These are phyloP conservation scores for Gigaspora rosea DNA, from an alignment of 192 early-diverging fungal species.

Conservation along the genomic window DNA sequence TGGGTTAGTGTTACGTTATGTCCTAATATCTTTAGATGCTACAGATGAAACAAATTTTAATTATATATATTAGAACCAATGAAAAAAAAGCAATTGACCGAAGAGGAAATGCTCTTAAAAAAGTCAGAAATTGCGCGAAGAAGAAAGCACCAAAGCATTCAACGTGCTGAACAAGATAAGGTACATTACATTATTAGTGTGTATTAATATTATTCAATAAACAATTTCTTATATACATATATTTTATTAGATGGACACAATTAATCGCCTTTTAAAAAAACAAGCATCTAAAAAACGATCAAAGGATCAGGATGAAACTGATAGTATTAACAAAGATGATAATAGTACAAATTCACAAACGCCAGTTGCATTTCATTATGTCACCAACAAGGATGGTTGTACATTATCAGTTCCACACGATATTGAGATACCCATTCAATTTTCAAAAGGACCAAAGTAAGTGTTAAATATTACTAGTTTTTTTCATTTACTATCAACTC, in stretches of 20 bases:
- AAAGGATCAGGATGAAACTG: slow-evolving; percentile 60
- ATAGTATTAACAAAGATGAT: slow-evolving; percentile 43
- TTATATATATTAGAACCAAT: slow-evolving; percentile 50
- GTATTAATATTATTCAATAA: neutral
- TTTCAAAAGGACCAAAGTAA: slow-evolving; percentile 37
- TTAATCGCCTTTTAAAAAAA: slow-evolving; percentile 80
- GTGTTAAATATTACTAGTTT: neutral
- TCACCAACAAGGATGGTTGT: slow-evolving; percentile 46
- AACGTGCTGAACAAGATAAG: slow-evolving; percentile 75
- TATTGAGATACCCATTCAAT: slow-evolving; percentile 1
- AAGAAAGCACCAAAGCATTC: slow-evolving; percentile 77
- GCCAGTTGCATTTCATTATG: slow-evolving; percentile 37
- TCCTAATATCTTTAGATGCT: neutral
- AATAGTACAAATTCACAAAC: neutral
- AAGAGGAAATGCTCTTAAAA: slow-evolving; percentile 69
- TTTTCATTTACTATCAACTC: neutral
- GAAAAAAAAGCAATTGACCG: slow-evolving; percentile 62
- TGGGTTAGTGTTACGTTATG: slow-evolving; percentile 43
- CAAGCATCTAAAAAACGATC: slow-evolving; percentile 71
- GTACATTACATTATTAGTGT: slow-evolving; percentile 30
- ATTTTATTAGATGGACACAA: slow-evolving; percentile 62
- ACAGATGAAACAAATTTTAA: too few species aligned
- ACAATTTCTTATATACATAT: neutral
- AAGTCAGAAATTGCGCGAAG: slow-evolving; percentile 74
- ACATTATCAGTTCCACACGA: slow-evolving; percentile 43